Base-by-base conservation (phyloP, 2,329 filamentous ascomycete species). In the Cadophora sp. region DNA sequence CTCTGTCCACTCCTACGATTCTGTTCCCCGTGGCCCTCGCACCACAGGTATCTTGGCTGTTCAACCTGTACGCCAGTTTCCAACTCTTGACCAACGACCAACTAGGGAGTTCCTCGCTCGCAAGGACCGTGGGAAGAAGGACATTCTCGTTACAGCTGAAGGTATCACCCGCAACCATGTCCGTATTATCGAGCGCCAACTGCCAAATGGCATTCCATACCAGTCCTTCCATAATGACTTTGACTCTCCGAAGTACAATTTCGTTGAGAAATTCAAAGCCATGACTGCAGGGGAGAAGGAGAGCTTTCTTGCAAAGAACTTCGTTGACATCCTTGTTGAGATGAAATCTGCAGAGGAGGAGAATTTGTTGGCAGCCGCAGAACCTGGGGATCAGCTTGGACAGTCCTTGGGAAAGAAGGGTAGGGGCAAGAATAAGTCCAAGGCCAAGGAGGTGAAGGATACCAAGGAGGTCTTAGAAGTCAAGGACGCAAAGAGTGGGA, bases 301-400 rank as follows among this genome's bases (percentile, higher is more conserved):
- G 9, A 64, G 65, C 16, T 70, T 72, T 29, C 68, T 72, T 53
- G 19, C 6, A 0, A 68, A 66, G 22, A 73, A 70, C 22, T 59
- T 62, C 58, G 53, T 74, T 53, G 69, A 73, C n/a, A 69, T 74
- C 24, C 29, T 62, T n/a, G 56, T 73, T 16, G 60, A 70, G 29
- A 64, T 65, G 12, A 61, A 62, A 31, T 19, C 31, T 14, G 19
- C 27, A 24, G 58, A 59, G 6, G 24, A 58, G 14, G 46, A 56
- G 24, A 16, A 14, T 34, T 31, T 58, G n/a, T 34, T n/a, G 6
- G 53, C 26, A 22, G 31, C 24, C 19, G 43, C 29, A 5, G 29
- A 68, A 8, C 58, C 14, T 43, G 40, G 53, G 4, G 62, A 24
- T 14, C 26, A 64, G 26, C 31, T 43, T 14, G 50, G 61, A 22